Evolutionary conservation across 176 grass and related monocot species (phyloP).

Genomic region (Bolboschoenus planiculmis): DNA sequence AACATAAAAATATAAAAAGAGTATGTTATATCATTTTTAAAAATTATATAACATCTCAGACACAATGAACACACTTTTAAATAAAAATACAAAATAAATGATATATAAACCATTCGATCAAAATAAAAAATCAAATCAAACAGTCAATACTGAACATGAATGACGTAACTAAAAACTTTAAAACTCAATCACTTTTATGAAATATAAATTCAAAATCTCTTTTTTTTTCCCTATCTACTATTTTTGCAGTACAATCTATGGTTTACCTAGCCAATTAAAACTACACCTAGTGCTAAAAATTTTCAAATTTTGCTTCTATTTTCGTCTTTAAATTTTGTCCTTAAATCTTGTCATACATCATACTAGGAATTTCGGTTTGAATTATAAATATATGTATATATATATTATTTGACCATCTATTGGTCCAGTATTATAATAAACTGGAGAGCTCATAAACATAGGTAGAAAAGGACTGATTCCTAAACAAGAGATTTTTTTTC

Average conservation of each 20-base stretch:
- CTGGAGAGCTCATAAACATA: not conserved
- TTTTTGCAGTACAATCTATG: not conserved
- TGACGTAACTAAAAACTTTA: no score
- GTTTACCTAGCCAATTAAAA: not conserved
- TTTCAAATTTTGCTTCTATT: not conserved
- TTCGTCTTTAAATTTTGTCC: no score
- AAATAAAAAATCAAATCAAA: no score
- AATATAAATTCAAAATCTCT: not conserved
- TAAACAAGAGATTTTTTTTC: conserved; percentile 9
- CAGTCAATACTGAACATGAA: no score
- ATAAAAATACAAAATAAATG: no score
- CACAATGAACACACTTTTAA: no score
- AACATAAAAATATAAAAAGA: no score
- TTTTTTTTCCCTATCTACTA: not conserved
- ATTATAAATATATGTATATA: not conserved
- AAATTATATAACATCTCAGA: no score
- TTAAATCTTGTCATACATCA: not conserved
- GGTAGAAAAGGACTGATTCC: conserved; percentile 6
- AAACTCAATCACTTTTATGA: no score
- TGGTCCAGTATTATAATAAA: not conserved
- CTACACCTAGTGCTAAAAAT: not conserved
- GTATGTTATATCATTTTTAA: no score
- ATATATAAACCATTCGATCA: no score
- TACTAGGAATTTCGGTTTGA: not conserved
- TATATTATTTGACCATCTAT: not conserved